Base-by-base conservation (phyloP, 495 filamentous ascomycete species). In the Neurospora pannonica region DNA sequence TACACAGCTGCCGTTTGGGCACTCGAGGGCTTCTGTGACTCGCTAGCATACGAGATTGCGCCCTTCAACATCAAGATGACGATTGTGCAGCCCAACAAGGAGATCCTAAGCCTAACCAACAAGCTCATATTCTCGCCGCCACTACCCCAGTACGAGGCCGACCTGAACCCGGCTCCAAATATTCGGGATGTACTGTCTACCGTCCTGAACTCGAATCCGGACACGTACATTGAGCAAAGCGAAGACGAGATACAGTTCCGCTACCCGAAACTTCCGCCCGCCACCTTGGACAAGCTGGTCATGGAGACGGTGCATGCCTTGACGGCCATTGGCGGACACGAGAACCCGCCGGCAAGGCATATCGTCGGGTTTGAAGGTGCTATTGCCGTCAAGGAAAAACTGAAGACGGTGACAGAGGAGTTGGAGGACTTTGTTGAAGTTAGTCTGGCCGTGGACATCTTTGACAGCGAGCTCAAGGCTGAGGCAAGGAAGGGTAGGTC, bases 11-110 rank as follows among this genome's bases (percentile, higher is more conserved):
- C 93, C 34, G 94, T 93, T 48, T 97, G 97, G 94, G 96, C 95
- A 9, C 88, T 98, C 7, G 96, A 99, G 82, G 96, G 96, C n/a
- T 97, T 96, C 81, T 97, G 94, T 83, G 95, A 97, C 88, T 96
- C 93, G 70, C 86, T 99, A 13, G 95, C 95, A 1, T 99, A 97
- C 84, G 96, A 99, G 83, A 92, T 99, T 71, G 96, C 96, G 0
- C 96, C 96, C 2, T 98, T 98, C 87, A 97, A 97, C 82, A 90
- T 98, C 86, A 97, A 95, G 82, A 88, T 98, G 77, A 97, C 94
- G 43, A 95, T 99, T 77, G 90, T 99, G 60, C 96, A 99, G 84
- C 93, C 95, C 73, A 88, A 88, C 78, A 88, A 89, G 81, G 94
- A 97, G 83, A 92, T 97, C 76, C 87, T 89, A 77, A 89, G 93